A percentile compares a stretch with the other conserved stretches of the same genome.
These are phyloP conservation scores for Pilatotrama ljubarskyi DNA, from an alignment of 768 basidiomycete genomes.

Conservation along the genomic window DNA sequence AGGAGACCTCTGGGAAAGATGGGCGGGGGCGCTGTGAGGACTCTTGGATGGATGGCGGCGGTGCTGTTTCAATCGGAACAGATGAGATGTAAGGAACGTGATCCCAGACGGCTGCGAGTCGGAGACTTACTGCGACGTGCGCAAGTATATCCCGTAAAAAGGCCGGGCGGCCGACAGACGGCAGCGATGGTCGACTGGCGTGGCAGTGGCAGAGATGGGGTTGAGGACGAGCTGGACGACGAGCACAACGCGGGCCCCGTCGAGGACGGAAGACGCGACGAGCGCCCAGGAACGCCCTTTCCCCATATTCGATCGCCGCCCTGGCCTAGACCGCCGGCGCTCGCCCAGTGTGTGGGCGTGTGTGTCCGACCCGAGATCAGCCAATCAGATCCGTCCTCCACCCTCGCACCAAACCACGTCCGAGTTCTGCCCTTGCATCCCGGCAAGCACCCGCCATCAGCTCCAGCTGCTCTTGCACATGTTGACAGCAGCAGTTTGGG, in stretches of 20 bases:
- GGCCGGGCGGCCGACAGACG: neutral
- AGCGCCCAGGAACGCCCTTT: neutral
- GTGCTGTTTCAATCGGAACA: slow-evolving; percentile 17
- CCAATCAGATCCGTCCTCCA: neutral
- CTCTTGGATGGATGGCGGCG: neutral
- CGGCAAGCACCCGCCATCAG: no score
- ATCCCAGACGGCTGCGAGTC: neutral
- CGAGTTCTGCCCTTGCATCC: no score
- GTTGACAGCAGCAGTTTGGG: no score
- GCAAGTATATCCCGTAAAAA: neutral
- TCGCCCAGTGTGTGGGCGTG: neutral
- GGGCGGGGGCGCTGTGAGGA: slow-evolving; percentile 8
- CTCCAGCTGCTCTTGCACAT: no score
- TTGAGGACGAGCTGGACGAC: neutral
- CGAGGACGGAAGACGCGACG: neutral
- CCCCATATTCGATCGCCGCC: slow-evolving; percentile 1
- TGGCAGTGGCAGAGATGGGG: slow-evolving; percentile 3
- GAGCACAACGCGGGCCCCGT: neutral
- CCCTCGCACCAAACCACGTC: no score
- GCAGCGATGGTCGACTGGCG: neutral
- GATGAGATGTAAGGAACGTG: slow-evolving; percentile 12
- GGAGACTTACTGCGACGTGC: neutral
- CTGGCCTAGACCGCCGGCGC: slow-evolving; percentile 1
- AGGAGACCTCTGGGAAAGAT: neutral
- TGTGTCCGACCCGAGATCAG: neutral